Conservation (phyloP, 2,329 filamentous ascomycete genomes). For the Torrubiella hemipterigena region DNA sequence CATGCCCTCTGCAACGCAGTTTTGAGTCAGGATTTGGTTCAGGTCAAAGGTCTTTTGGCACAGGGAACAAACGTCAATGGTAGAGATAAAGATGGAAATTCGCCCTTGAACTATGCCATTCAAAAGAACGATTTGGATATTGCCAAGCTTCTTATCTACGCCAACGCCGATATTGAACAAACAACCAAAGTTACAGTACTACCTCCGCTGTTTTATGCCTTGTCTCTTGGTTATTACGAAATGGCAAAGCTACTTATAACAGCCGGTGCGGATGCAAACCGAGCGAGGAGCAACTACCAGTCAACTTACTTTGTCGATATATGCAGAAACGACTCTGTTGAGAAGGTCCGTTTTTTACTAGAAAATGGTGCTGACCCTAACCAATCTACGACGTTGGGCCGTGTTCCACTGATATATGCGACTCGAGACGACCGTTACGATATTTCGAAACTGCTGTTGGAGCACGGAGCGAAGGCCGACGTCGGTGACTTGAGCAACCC, state of each 20-base stretch:
- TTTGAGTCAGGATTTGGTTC: conserved; percentile 9
- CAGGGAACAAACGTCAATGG: conserved; percentile 15
- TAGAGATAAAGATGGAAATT: conserved; percentile 11
- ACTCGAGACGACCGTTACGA: too few species aligned
- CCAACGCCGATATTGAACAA: conserved; percentile 12
- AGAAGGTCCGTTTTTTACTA: conserved; percentile 8
- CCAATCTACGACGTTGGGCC: conserved; percentile 2
- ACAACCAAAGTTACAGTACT: conserved; percentile 5
- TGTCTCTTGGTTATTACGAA: conserved; percentile 4
- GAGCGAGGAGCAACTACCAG: conserved; percentile 1
- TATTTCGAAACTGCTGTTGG: not conserved
- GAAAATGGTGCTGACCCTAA: conserved; percentile 11
- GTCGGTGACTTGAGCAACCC: too few species aligned
- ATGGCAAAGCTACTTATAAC: conserved; percentile 4
- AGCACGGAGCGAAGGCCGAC: not conserved
- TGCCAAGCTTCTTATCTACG: conserved; percentile 13
- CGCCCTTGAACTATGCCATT: conserved; percentile 12
- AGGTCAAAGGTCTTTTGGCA: conserved; percentile 10
- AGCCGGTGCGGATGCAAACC: conserved; percentile 2
- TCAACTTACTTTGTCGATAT: conserved; percentile 7
- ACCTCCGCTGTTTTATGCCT: conserved; percentile 12
- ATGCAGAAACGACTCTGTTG: conserved; percentile 1
- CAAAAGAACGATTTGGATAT: conserved; percentile 10
- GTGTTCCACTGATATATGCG: not conserved
- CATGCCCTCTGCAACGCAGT: conserved; percentile 8